A percentile compares a stretch with the other conserved stretches of the same genome.
Evolutionary conservation across 1,284 basidiomycete genomes (phyloP).

Genomic region (Apiotrichum akiyoshidainum): DNA sequence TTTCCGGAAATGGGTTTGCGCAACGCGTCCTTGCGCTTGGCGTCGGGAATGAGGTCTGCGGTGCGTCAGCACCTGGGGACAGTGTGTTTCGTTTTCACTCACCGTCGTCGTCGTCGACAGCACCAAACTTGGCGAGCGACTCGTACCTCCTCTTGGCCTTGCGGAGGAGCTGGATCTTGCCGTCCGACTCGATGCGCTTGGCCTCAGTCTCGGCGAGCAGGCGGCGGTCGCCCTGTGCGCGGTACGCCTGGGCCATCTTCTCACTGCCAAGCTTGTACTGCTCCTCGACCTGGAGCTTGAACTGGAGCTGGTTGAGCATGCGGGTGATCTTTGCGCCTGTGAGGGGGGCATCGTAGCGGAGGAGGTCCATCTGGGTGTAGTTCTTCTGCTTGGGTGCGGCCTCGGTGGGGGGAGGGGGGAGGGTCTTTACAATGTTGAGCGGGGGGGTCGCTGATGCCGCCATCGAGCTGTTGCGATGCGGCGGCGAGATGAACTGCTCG

Average conservation of each 20-base stretch:
- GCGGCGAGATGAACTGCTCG: not conserved
- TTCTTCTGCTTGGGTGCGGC: slow-evolving; percentile 33
- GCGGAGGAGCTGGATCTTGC: slow-evolving; percentile 90
- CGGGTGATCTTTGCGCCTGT: slow-evolving; percentile 94
- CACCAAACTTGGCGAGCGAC: slow-evolving; percentile 88
- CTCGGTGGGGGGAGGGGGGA: slow-evolving; percentile 11
- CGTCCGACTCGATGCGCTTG: slow-evolving; percentile 90
- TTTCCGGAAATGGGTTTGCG: slow-evolving; percentile 93
- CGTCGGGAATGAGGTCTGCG: slow-evolving; percentile 59
- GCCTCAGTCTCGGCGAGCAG: slow-evolving; percentile 85
- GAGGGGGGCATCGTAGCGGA: slow-evolving; percentile 95
- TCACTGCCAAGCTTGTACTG: slow-evolving; percentile 99
- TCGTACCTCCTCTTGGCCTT: slow-evolving; percentile 94
- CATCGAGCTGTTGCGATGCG: not conserved
- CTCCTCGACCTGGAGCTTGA: slow-evolving; percentile 97
- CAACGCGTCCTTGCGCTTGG: slow-evolving; percentile 83
- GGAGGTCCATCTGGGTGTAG: slow-evolving; percentile 64
- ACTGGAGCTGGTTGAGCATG: slow-evolving; percentile 98
- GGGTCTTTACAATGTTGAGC: slow-evolving; percentile 1
- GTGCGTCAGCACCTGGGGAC: slow-evolving; percentile 1
- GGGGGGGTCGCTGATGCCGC: slow-evolving; percentile 2
- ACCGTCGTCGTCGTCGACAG: slow-evolving; percentile 72
- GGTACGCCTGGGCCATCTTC: slow-evolving; percentile 94
- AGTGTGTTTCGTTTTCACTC: slow-evolving; percentile 32
- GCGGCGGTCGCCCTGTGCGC: slow-evolving; percentile 93